Evolutionary conservation across 768 basidiomycete genomes (phyloP), one percentile per base, ranked within the genome.

Genomic region (Rhizopogon sp.): DNA sequence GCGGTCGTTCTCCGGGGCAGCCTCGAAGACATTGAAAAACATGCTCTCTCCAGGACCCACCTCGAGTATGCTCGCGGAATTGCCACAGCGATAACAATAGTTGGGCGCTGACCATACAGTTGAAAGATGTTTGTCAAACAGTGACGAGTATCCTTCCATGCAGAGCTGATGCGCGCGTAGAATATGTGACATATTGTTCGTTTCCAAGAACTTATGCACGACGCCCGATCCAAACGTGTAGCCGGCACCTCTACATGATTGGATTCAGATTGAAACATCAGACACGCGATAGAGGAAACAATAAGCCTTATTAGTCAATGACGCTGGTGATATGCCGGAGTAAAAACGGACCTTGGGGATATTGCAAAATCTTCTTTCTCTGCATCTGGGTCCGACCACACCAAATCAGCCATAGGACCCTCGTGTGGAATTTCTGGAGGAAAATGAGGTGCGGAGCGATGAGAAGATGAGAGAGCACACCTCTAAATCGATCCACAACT

Each of bases 281-380:
- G 17, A 40, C 31, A 31, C 9, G 17, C 16, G 22, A 43, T 37
- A 13, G 49, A 59, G 43, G 45, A 46, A 56, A 59, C 43, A 10
- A 49, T 39, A 62, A 53, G 42, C 47, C 33, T 41, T 25, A 55
- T 54, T 44, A 39, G 52, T 53, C 52, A 58, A 50, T 37, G 39
- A 46, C 43, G 43, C 51, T 50, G 44, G n/a, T 37, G 35, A 56
- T 39, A 54, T 43, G 59, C 16, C 45, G 50, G 56, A 62, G 51
- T 59, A 44, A 41, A 50, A 25, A 72, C 81, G 54, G 59, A 96
- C 94, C 96, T 84, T 55, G 96, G 96, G 56, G 94, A 97, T 72
- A 99, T 98, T 29, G 97, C 96, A 68, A 98, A 99, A 66, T 98
- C 97, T 70, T 98, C 97, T 70, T 98, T 99, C 71, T 99, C 97